These are phyloP conservation scores for Backusella sp. DNA, from an alignment of 192 early-diverging fungal species.

Conservation along the genomic window DNA sequence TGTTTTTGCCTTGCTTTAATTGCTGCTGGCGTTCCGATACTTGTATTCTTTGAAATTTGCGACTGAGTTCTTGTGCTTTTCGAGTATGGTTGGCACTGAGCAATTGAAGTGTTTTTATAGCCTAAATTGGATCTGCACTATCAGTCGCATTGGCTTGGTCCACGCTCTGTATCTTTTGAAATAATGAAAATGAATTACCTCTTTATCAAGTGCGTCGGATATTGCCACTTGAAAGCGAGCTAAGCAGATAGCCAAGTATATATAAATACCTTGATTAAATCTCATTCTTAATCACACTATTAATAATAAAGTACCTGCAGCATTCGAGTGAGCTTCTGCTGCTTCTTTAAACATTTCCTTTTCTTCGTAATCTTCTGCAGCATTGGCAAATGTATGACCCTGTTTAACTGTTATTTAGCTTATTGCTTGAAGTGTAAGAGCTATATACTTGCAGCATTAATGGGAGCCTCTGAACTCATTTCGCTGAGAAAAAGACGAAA, in stretches of 20 bases:
- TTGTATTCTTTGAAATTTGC: constrained; percentile 23
- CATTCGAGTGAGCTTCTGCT: constrained; percentile 62
- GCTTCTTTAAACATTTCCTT: constrained; percentile 54
- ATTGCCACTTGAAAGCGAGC: constrained; percentile 61
- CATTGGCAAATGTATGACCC: constrained; percentile 65
- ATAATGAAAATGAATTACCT: constrained; percentile 34
- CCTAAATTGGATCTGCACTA: constrained; percentile 34
- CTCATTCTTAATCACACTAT: neutral
- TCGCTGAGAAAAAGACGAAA: neutral
- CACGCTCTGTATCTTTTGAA: neutral
- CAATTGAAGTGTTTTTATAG: constrained; percentile 62
- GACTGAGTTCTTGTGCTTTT: constrained; percentile 61
- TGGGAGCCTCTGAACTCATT: constrained; percentile 22
- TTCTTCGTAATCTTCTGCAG: constrained; percentile 63
- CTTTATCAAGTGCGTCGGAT: constrained; percentile 54
- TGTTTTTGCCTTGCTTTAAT: neutral
- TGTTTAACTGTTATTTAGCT: constrained; percentile 20
- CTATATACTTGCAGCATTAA: constrained; percentile 20
- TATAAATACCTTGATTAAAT: neutral
- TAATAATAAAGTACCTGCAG: constrained; percentile 53
- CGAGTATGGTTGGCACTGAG: constrained; percentile 66
- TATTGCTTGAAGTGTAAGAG: neutral
- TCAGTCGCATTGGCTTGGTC: neutral
- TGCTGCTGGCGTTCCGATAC: neutral
- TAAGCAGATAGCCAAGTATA: neutral